phyloP scores from a whole-genome alignment of 2,329 filamentous ascomycete species.

The Amylocarpus encephaloides region DNA sequence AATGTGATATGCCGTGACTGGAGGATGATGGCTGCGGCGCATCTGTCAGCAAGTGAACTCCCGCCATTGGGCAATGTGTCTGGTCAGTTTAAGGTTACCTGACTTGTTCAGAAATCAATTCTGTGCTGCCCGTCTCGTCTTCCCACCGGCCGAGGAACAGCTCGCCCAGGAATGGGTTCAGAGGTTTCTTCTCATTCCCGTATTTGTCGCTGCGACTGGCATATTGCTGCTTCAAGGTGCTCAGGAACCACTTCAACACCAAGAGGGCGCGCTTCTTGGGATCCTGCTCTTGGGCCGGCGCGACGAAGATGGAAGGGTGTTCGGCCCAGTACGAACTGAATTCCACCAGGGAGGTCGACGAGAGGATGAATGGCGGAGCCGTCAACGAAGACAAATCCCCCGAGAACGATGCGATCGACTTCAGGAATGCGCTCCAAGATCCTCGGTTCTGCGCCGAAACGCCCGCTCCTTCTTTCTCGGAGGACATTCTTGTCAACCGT shows the following conservation, averaged over 20 bases:
- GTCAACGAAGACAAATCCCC: slow-evolving; percentile 76
- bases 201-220: slow-evolving; percentile 67
- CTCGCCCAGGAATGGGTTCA: slow-evolving; percentile 95
- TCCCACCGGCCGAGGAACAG: slow-evolving; percentile 90
- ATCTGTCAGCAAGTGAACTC: slow-evolving; percentile 7
- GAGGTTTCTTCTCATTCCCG: slow-evolving; percentile 93
- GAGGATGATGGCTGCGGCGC: slow-evolving; percentile 69
- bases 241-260: slow-evolving; percentile 95
- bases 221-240: slow-evolving; percentile 83
- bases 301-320: slow-evolving; percentile 70
- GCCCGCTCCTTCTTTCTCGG: slow-evolving; percentile 28
- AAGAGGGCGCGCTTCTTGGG: slow-evolving; percentile 75
- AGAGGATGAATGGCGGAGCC: slow-evolving; percentile 76
- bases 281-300: slow-evolving; percentile 72
- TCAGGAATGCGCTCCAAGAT: slow-evolving; percentile 30
- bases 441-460: slow-evolving; percentile 29
- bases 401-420: slow-evolving; percentile 74
- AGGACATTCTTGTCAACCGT: slow-evolving; percentile 21
- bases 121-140: slow-evolving; percentile 73
- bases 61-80: too few species aligned
- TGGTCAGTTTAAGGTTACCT: slow-evolving; percentile 41
- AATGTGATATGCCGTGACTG: slow-evolving; percentile 90
- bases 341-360: slow-evolving; percentile 69
- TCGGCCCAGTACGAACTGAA: slow-evolving; percentile 81
- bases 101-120: slow-evolving; percentile 90